phyloP scores from a whole-genome alignment of 2,329 filamentous ascomycete genomes.

The Paradendryphiella salina region DNA sequence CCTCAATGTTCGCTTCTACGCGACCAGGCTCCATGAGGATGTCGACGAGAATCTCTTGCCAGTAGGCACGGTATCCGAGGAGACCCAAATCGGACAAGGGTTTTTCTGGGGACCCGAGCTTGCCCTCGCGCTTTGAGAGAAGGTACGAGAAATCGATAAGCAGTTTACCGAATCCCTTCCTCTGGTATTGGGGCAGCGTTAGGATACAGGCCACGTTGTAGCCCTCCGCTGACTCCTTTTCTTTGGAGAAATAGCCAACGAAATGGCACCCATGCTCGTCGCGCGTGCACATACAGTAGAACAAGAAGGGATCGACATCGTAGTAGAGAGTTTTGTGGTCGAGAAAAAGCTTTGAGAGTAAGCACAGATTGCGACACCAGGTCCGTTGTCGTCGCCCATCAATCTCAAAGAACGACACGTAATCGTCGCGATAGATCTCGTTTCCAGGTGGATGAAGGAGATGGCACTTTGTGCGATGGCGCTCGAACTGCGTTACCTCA shows the following conservation, averaged over 20 bases:
- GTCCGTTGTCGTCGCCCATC: constrained; percentile 91
- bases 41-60: constrained; percentile 93
- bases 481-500: constrained; percentile 76
- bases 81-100: constrained; percentile 91
- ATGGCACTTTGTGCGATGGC: constrained; percentile 88
- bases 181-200: constrained; percentile 92
- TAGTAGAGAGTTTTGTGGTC: constrained; percentile 99
- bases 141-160: constrained; percentile 98
- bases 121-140: constrained; percentile 90
- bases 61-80: constrained; percentile 93
- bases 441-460: constrained; percentile 93
- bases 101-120: constrained; percentile 94
- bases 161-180: constrained; percentile 88
- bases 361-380: constrained; percentile 94
- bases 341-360: constrained; percentile 93
- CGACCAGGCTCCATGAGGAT: constrained; percentile 67
- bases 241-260: constrained; percentile 98
- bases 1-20: constrained; percentile 80
- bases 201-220: constrained; percentile 99
- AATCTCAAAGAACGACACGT: constrained; percentile 95
- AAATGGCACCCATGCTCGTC: constrained; percentile 90
- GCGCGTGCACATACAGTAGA: constrained; percentile 94
- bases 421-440: constrained; percentile 94
- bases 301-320: constrained; percentile 97
- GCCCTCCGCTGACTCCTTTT: constrained; percentile 94